Conservation (phyloP, 345 rosid species). For the Ceriops tagal region DNA sequence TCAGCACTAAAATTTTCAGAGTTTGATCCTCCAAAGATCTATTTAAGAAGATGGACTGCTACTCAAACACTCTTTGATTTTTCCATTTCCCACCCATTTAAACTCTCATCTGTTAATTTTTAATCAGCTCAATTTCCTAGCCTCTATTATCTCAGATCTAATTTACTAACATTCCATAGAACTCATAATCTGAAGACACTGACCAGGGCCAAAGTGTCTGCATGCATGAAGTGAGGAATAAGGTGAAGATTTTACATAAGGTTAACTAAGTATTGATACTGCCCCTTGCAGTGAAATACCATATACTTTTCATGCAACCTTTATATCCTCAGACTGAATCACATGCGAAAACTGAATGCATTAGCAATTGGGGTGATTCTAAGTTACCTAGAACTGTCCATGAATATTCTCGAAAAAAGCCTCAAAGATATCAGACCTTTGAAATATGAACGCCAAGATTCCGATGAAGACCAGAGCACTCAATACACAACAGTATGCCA, state of each 20-base stretch:
- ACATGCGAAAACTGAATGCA: not conserved
- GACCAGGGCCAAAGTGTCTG: not conserved
- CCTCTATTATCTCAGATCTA: no score
- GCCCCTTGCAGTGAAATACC: not conserved
- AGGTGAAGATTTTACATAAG: not conserved
- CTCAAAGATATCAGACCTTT: conserved; percentile 46
- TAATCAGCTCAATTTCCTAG: no score
- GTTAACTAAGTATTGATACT: not conserved
- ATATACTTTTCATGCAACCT: not conserved
- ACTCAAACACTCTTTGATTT: no score
- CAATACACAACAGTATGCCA: conserved; percentile 76
- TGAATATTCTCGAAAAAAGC: not conserved
- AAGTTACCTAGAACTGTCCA: not conserved
- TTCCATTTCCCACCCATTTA: no score
- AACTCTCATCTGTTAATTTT: no score
- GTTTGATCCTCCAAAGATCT: no score
- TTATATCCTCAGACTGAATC: not conserved
- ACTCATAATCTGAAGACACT: not conserved
- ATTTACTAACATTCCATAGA: not conserved
- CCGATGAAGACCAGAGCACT: conserved; percentile 89
- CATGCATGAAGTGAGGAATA: not conserved
- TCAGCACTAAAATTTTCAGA: no score
- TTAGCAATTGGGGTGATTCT: no score
- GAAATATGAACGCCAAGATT: conserved; percentile 93
- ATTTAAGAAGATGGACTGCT: no score